Evolutionary conservation across 2,329 filamentous ascomycete species (phyloP), one percentile per base, ranked within the genome.

Genomic region (Aspergillus calidoustus): DNA sequence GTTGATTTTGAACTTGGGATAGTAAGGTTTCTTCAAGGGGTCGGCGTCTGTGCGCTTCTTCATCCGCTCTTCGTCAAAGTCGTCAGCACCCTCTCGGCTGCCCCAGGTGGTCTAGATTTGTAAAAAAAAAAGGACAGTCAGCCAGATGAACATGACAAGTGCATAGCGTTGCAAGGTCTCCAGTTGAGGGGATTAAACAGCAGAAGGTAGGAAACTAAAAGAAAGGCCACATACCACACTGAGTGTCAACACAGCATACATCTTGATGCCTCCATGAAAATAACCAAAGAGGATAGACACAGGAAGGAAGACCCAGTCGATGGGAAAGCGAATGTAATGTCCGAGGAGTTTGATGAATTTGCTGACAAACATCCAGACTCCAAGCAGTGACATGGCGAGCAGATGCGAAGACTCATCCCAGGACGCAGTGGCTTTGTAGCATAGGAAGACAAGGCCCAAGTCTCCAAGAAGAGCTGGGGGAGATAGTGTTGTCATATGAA

Each of bases 271-370:
- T 64, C 93, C 92, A 76, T 98, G 94, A 71, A 96, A 91, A 79
- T 95, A 97, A 54, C 94, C 94, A 78, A 97, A 98, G 15, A 92
- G 65, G 69, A 97, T 87, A 44, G 93, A 96, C n/a, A 94, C 83
- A 0, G 92, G 92, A 54, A 97, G 82, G 72, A 91, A 91, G 47
- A 91, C 74, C 65, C 96, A 80, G 75, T 97, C 94, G 68, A 86
- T 86, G 4, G 94, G 93, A 77, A 96, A 91, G 66, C 91, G 89
- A 71, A 90, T 84, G 79, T 96, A 95, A 70, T 97, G 88, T 9
- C 91, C 93, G 70, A 95, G 81, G 58, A 97, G 84, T 83, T 97
- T 97, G 79, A 97, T 88, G 60, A 92, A 90, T 81, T 97, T 97
- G 77, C 91, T 93, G 75, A 93, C 91, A 68, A 92, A 88, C 86